Evolutionary conservation across 2,329 filamentous ascomycete genomes (phyloP).

Genomic region (Scedosporium minutisporum): DNA sequence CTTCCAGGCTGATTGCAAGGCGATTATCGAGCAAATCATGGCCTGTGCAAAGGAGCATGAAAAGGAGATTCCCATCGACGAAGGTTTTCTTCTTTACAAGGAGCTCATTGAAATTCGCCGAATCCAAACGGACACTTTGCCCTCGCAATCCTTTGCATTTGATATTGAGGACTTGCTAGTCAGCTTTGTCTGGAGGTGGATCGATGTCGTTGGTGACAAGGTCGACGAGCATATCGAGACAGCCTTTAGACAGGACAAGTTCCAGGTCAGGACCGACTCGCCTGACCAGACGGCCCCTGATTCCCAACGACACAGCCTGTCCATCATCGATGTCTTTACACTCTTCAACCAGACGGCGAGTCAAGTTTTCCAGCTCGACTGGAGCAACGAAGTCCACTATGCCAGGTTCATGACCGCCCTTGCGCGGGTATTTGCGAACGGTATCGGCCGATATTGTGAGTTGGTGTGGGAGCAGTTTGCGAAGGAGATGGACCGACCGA

Average conservation of each 20-base stretch:
- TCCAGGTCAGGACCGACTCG: conserved; percentile 61
- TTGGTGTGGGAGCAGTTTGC: conserved; percentile 75
- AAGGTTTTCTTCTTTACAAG: conserved; percentile 89
- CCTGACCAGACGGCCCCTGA: conserved; percentile 58
- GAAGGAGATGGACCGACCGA: conserved; percentile 86
- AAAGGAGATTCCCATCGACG: conserved; percentile 73
- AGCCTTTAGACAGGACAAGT: conserved; percentile 82
- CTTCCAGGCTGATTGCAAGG: conserved; percentile 81
- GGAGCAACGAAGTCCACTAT: conserved; percentile 88
- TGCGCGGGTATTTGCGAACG: conserved; percentile 72
- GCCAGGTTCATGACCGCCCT: conserved; percentile 95
- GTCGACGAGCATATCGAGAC: conserved; percentile 79
- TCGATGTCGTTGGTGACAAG: conserved; percentile 67
- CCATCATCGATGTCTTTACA: conserved; percentile 85
- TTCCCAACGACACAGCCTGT: conserved; percentile 83
- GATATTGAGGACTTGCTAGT: conserved; percentile 78
- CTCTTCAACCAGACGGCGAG: conserved; percentile 89
- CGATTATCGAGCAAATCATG: conserved; percentile 75
- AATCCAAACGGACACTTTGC: conserved; percentile 69
- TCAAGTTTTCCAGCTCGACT: conserved; percentile 75
- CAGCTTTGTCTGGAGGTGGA: conserved; percentile 95
- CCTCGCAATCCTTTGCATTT: conserved; percentile 69
- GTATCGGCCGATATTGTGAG: conserved; percentile 85
- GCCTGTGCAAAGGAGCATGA: conserved; percentile 58
- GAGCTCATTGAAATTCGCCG: conserved; percentile 76